Base-by-base conservation (phyloP, 768 basidiomycete species). In the Astraeus odoratus region DNA sequence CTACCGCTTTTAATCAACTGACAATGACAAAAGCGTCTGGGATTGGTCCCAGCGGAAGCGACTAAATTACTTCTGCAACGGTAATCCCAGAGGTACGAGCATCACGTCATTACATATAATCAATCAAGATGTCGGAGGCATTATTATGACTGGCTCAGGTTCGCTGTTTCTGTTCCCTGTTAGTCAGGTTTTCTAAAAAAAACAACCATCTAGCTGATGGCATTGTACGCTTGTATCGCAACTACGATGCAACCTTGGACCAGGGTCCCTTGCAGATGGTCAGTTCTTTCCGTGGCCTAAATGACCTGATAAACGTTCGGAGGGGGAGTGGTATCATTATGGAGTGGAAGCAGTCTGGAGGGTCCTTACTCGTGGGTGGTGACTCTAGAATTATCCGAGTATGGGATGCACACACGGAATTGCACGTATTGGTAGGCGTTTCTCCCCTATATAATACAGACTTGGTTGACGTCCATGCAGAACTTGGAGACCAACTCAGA, bases 401-500 rank as follows among this genome's bases (percentile, higher is more conserved):
- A 4, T 99, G 96, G 96, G 94, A 99, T 60, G 95, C 93, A 8
- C 83, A 89, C 52, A 86, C 86, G 2, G 96, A 98, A 61, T 80
- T 74, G 20, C 78, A 81, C 46, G 69, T 83, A 35, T 60, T 84
- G 68, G 89, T 92, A 54, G 51, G 81, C 44, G 18, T 24, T 5
- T 29, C 18, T 8, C 16, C 6, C n/a, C n/a, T 2, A 20, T 13
- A 13, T 51, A 19, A 54, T 38, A 31, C 25, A 34, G 31, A 36
- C 16, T 45, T 18, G 7, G 27, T 12, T 40, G 29, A 37, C 36
- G 13, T 27, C 45, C 13, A 37, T 19, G 5, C 55, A 97, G 95
- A 91, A 95, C 57, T 65, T 96, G 48, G 80, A 86, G 42, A 97
- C 96, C 2, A 81, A 90, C 48, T 83, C 90, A 5, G 88, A 94